These are phyloP conservation scores for Acidiella bohemica DNA, from an alignment of 495 filamentous ascomycete genomes.

Conservation along the genomic window DNA sequence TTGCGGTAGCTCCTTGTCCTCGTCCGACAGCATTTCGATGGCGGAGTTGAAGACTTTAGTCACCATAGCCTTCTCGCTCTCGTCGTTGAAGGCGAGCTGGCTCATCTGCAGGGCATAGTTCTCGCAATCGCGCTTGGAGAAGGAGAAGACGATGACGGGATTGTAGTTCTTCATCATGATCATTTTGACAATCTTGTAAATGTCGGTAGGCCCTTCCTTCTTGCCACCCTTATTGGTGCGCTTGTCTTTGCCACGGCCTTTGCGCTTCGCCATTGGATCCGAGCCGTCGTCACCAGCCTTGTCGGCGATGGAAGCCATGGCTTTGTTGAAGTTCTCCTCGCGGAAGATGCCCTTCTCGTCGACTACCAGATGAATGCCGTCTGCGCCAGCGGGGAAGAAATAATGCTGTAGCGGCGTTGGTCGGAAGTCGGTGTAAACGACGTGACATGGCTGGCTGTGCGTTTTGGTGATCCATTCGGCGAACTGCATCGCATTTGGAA, in stretches of 20 bases:
- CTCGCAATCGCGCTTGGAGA: constrained; percentile 95
- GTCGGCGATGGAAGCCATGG: constrained; percentile 78
- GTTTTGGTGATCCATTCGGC: constrained; percentile 98
- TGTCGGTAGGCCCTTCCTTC: constrained; percentile 58
- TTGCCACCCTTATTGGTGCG: constrained; percentile 75
- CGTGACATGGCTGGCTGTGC: constrained; percentile 91
- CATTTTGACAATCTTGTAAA: constrained; percentile 96
- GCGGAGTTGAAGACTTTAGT: constrained; percentile 85
- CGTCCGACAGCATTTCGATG: constrained; percentile 75
- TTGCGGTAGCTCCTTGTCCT: constrained; percentile 75
- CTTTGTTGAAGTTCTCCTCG: constrained; percentile 92
- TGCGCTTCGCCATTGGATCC: constrained; percentile 62
- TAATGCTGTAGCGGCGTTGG: constrained; percentile 95
- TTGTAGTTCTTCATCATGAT: constrained; percentile 94
- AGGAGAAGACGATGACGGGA: constrained; percentile 97
- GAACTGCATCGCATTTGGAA: constrained; percentile 98
- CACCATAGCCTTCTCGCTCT: constrained; percentile 92
- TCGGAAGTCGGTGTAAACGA: constrained; percentile 96
- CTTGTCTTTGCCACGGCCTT: constrained; percentile 82
- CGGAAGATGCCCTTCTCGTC: constrained; percentile 92
- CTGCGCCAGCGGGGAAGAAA: constrained; percentile 86
- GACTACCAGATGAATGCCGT: constrained; percentile 87
- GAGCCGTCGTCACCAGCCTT: constrained; percentile 73
- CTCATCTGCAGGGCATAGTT: constrained; percentile 71
- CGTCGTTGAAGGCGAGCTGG: constrained; percentile 84